phyloP scores from a whole-genome alignment of 352 stramenopile genomes.

The Detonula confervacea region DNA sequence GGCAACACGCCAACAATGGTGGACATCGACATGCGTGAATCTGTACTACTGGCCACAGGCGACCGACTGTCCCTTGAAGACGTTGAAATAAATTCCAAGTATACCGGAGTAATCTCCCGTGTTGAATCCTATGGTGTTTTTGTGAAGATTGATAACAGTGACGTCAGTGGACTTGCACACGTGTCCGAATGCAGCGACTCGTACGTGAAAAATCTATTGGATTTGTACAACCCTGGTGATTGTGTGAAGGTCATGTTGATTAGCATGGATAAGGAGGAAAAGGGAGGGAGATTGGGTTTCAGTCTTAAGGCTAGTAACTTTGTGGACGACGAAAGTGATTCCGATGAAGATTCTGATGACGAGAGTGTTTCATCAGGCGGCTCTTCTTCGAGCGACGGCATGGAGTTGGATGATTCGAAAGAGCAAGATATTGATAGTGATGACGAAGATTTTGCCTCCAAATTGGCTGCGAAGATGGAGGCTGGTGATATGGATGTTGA shows the following conservation, averaged over 20 bases:
- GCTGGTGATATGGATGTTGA: conserved; percentile 32
- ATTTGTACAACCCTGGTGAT: conserved; percentile 94
- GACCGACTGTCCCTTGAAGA: conserved; percentile 90
- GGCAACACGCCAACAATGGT: conserved; percentile 64
- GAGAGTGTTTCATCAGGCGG: conserved; percentile 74
- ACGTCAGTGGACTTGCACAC: conserved; percentile 94
- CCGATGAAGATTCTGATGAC: conserved; percentile 89
- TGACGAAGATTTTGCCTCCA: conserved; percentile 80
- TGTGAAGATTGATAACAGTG: conserved; percentile 94
- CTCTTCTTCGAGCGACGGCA: no score
- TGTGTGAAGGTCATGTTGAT: conserved; percentile 97
- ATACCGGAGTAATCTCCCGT: conserved; percentile 95
- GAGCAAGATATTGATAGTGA: conserved; percentile 77
- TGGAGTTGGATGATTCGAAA: no score
- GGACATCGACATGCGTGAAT: conserved; percentile 94
- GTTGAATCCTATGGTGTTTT: conserved; percentile 96
- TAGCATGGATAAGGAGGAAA: conserved; percentile 90
- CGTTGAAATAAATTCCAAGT: conserved; percentile 89
- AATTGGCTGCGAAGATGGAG: conserved; percentile 74
- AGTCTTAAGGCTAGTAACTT: conserved; percentile 97
- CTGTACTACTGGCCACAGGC: conserved; percentile 90
- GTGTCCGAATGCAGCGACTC: conserved; percentile 95
- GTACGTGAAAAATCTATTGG: conserved; percentile 92
- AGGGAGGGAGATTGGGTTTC: conserved; percentile 92
- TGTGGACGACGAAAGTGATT: conserved; percentile 90